Base-by-base conservation (phyloP, 371 early-diverging fungal genomes). In the Mucor saturninus region DNA sequence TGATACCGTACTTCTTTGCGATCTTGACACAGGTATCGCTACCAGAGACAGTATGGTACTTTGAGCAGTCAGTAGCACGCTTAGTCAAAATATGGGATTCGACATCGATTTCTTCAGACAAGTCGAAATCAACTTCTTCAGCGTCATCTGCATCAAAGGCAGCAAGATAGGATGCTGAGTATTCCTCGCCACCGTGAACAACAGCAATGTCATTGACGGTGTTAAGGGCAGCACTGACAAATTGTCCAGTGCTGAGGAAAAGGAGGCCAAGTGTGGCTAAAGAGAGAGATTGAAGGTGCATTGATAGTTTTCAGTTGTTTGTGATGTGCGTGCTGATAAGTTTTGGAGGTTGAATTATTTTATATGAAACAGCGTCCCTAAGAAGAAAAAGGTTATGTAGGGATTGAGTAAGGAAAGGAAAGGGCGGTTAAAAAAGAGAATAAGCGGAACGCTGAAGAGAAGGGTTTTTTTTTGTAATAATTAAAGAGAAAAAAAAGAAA, bases 21-120 rank as follows among this genome's bases (percentile, higher is more conserved):
- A 80, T 45, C 32, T 59, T 67, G 21, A 62, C 53, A 58, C 80
- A 80, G 48, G 63, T 73, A 49, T 80, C 80, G 31, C 74, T 67
- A 39, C 74, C 66, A 21, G 52, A 54, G 43, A 68, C 79, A 72
- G 56, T 69, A 57, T 60, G 61, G 29, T 69, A 69, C 15, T 69
- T 69, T 15, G 56, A 11, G 14, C 69, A 69, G 21, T 39, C 48
- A 10, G 39, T 53, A 38, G 48, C 69, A 57, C 69, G 64, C n/a
- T 64, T 69, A 15, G 45, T 39, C 5, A 64, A 55, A 37, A 37
- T 10, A 14, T 51, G 51, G 51, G 6, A 35, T 38, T 67, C 40
- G 15, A 49, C 56, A 48, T 35, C 62, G 38, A 39, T n/a, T n/a
- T 67, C 62, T 37, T 69, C 62, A 35, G 73, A 66, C n/a, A 76